Evolutionary conservation across 2,329 filamentous ascomycete species (phyloP), one percentile per base, ranked within the genome.

Genomic region (Mycosphaerelloides madeirae): DNA sequence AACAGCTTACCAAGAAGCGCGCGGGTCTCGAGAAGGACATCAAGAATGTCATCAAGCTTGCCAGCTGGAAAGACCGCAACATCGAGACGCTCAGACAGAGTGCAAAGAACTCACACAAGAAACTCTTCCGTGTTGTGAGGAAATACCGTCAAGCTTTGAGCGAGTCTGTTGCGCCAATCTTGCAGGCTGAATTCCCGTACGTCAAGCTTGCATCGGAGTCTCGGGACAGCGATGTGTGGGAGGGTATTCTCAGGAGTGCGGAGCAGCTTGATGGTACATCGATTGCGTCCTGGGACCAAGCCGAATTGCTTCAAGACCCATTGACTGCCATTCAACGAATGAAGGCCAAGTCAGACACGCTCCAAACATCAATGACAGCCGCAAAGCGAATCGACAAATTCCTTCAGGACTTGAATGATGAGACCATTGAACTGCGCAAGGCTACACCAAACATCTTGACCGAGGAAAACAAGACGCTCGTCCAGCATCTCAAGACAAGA

Each of bases 51-150:
- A 78, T 98, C 13, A 80, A 95, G 41, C 73, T 98, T 57, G 89
- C 90, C 6, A 96, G 89, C 65, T 98, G 94, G 94, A 96, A 95
- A 65, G 93, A 98, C 57, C 95, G 87, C 16, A 98, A 97, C 59
- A 94, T 98, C 50, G 84, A 84, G 37, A 87, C 88, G 1, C 72
- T 98, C 13, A 80, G 84, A 54, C 89, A 96, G 61, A 97, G 91
- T 65, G 89, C 93, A 1, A 84, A 85, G 57, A 84, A 84, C 48
- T 96, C 90, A 15, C 93, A 98, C 62, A 81, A 85, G 58, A 96
- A 95, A 66, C 77, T 98, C 2, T 95, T 95, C 70, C 87, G 87
- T 56, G 74, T 95, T 29, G 85, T 98, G 34, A 79, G 87, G 43
- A 97, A 96, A 68, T 98, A 95, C 68, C 81, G 93, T 32, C 76